Conservation (phyloP, 73 alveolate genomes). For the Tetrahymena elliotti region DNA sequence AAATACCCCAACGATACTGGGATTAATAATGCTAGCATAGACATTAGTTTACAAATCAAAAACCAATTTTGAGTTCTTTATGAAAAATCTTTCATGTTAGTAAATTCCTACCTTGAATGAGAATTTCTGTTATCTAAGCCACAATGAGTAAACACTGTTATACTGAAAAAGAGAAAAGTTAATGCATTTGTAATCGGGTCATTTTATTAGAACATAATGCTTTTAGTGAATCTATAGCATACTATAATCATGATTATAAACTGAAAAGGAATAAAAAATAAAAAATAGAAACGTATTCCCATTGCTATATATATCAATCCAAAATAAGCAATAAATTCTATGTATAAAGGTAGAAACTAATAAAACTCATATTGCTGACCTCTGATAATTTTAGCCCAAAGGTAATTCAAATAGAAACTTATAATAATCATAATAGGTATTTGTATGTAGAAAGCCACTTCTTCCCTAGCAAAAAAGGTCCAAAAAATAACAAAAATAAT, state of each 20-base stretch:
- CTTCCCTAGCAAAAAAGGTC: background rate
- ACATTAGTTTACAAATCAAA: background rate
- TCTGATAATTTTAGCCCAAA: background rate
- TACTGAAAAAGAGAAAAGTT: background rate
- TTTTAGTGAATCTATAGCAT: background rate
- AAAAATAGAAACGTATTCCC: background rate
- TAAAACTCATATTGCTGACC: background rate
- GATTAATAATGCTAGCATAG: background rate
- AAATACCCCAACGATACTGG: background rate
- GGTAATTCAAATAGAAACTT: background rate
- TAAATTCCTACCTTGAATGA: background rate
- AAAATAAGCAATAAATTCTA: background rate
- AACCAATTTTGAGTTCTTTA: background rate
- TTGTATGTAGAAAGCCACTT: background rate
- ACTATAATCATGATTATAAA: background rate
- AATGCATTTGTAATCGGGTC: background rate
- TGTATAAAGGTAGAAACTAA: background rate
- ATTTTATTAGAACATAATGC: background rate
- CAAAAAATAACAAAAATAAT: background rate
- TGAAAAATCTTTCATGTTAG: background rate
- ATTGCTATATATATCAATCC: background rate
- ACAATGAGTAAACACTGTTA: background rate
- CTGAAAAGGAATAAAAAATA: background rate
- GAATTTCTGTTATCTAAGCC: background rate
- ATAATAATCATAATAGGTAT: background rate